Conservation (phyloP, 306 rosid genomes). For the Sechiopsis laciniata region DNA sequence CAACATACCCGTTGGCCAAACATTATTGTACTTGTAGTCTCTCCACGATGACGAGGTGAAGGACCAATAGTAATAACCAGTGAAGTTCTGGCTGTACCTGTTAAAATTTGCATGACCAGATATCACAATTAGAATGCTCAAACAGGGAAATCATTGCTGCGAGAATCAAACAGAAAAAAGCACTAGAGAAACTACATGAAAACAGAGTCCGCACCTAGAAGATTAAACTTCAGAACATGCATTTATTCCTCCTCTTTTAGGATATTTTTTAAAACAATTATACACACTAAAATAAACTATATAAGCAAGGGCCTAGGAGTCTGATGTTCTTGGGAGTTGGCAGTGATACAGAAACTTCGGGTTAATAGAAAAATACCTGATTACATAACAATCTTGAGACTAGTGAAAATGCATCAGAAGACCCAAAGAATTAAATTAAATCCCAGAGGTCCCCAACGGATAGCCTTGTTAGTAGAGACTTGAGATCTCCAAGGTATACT, state of each 20-base stretch:
- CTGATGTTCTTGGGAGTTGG: neutral
- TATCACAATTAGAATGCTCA: neutral
- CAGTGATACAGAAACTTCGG: neutral
- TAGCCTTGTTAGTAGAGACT: too few relatives aligned
- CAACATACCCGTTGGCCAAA: slow-evolving; percentile 90
- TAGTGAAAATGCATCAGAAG: neutral
- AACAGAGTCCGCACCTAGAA: neutral
- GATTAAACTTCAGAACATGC: neutral
- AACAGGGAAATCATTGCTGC: neutral
- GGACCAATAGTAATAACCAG: slow-evolving; percentile 89
- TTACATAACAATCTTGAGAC: neutral
- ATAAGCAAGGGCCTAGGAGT: neutral
- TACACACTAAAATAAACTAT: neutral
- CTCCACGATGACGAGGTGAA: slow-evolving; percentile 96
- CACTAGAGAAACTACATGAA: neutral
- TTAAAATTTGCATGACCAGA: slow-evolving; percentile 28
- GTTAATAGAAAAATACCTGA: neutral
- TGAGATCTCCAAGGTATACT: too few relatives aligned
- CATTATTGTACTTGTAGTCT: slow-evolving; percentile 93
- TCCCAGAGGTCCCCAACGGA: neutral
- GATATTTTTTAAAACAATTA: neutral
- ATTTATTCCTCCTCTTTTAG: neutral
- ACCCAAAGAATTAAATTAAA: neutral
- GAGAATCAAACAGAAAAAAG: neutral
- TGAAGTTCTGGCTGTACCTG: slow-evolving; percentile 98